Base-by-base conservation (phyloP, 352 stramenopile genomes). In the Globisporangium emineosum region DNA sequence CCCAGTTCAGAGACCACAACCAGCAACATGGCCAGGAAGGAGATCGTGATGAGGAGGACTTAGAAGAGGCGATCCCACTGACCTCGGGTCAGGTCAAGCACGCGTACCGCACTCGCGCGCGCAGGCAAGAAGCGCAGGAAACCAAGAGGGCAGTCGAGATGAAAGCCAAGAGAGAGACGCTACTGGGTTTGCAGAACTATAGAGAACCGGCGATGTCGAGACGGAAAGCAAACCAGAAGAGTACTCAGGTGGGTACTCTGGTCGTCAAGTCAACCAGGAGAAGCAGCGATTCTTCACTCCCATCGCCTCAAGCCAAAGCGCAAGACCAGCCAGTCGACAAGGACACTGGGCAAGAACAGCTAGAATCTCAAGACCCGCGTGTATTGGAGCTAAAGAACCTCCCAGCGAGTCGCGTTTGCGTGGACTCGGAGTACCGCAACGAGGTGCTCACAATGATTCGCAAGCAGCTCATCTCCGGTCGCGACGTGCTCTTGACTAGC, bases 31-130 rank as follows among this genome's bases (percentile, higher is more conserved):
- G 9, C 32, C 32, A 37, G 32, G 32, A 8, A 37, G 32, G 32
- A 37, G 32, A 10, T n/a, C n/a, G n/a, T 23, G 10, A 40, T 19
- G 60, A 57, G 27, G 50, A 64, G 1, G 50, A 64, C 12, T 27
- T 59, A 10, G 47, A 35, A n/a, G 40, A 65, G 17, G 29, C 10
- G 13, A 51, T 63, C 23, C 67, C 67, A 2, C 53, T 75, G 37
- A 86, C 73, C 1, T 79, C 84, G 8, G 72, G 60, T 6, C 76
- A 84, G 49, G 72, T 89, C 43, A 71, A 78, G 17, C 64, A 76
- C 33, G 68, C 67, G 47, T 89, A 87, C 57, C 68, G 72, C 29
- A 35, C 58, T 2, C 71, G 78, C 2, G 76, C 77, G 6, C 57
- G 77, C 6, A 65, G 60, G 29, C 64, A 83, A 54, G 77, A 89